A percentile compares a stretch with the other conserved stretches of the same genome.
phyloP scores from a whole-genome alignment of 306 rosid genomes.

The Citrullus colocynthis region DNA sequence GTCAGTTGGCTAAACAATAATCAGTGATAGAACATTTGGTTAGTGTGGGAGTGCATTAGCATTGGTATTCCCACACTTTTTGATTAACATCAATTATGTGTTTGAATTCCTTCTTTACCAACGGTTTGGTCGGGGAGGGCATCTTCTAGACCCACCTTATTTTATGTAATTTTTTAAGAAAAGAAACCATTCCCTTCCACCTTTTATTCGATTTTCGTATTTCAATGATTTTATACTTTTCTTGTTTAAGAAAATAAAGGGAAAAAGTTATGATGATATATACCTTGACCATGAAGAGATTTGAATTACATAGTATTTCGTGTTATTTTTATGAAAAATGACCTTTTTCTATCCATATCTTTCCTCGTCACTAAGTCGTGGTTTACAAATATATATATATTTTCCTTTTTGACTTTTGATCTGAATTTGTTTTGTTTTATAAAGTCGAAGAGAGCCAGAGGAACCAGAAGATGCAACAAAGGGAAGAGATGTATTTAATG shows the following conservation, averaged over 20 bases:
- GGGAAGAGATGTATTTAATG: constrained; percentile 97
- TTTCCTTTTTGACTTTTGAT: not conserved
- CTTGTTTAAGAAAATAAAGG: not conserved
- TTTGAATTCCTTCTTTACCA: not conserved
- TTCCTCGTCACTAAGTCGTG: not conserved
- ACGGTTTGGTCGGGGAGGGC: not conserved
- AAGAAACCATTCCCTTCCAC: not conserved
- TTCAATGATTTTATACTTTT: not conserved
- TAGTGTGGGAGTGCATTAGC: not conserved
- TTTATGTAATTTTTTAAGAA: not conserved
- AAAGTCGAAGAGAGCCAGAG: constrained; percentile 96
- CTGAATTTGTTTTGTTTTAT: constrained; percentile 14
- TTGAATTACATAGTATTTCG: not conserved
- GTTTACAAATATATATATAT: too few species aligned
- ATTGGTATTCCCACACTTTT: not conserved
- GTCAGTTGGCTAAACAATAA: not conserved
- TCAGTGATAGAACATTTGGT: not conserved
- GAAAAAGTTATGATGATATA: not conserved
- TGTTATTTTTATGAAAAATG: not conserved
- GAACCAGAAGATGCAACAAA: constrained; percentile 99
- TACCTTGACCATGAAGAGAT: not conserved
- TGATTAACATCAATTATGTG: not conserved
- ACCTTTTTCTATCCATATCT: not conserved
- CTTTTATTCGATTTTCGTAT: not conserved
- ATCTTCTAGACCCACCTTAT: not conserved